Conservation (phyloP, 1,284 basidiomycete genomes). For the Rhizoctonia solani region DNA sequence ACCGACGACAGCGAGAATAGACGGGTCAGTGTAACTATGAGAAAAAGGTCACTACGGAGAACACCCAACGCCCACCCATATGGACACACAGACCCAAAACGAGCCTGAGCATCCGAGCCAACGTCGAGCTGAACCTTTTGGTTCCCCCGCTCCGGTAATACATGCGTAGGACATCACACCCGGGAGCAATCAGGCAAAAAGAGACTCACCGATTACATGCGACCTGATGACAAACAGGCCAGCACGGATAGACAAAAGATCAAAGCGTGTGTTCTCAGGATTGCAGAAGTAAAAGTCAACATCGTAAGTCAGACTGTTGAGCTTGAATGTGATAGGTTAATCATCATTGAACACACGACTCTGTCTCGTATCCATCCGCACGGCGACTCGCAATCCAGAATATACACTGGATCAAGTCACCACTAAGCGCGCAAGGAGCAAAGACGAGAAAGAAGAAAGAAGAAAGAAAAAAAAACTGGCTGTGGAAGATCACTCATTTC, state of each 20-base stretch:
- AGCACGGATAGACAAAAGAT: neutral
- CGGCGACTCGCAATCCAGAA: conserved; percentile 13
- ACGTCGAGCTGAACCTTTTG: neutral
- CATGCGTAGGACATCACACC: conserved; percentile 5
- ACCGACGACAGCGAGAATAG: neutral
- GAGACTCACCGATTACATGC: neutral
- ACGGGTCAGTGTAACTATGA: conserved; percentile 32
- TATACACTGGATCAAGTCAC: conserved; percentile 7
- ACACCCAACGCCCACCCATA: conserved; percentile 21
- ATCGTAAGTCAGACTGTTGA: conserved; percentile 35
- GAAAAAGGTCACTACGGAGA: conserved; percentile 17
- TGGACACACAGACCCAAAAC: conserved; percentile 26
- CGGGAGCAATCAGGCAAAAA: neutral
- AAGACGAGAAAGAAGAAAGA: too few species aligned
- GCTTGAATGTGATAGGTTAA: conserved; percentile 35
- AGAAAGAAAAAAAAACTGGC: neutral
- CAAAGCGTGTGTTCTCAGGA: conserved; percentile 32
- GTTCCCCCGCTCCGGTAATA: conserved; percentile 8
- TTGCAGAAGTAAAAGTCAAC: conserved; percentile 36
- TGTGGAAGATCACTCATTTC: neutral
- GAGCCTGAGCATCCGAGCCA: conserved; percentile 2
- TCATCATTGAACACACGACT: conserved; percentile 23
- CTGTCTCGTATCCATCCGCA: conserved; percentile 7
- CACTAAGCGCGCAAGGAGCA: neutral
- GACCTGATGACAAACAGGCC: too few species aligned